Evolutionary conservation across 2,329 filamentous ascomycete species (phyloP).

Genomic region (Tolypocladium inflatum): DNA sequence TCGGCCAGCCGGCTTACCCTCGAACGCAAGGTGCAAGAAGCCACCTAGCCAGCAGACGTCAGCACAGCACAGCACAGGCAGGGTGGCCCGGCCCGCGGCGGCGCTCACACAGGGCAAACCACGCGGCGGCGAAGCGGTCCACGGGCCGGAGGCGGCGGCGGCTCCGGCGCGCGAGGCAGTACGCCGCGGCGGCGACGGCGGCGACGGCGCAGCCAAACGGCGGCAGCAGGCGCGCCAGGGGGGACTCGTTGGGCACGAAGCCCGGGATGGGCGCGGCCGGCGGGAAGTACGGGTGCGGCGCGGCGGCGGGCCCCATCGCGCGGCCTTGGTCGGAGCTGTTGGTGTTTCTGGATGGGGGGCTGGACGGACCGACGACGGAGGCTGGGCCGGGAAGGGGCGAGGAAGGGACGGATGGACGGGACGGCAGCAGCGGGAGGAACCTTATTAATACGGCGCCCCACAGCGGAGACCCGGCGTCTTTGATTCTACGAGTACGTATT

Average conservation of each 20-base stretch:
- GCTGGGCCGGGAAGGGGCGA: not conserved
- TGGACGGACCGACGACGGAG: not conserved
- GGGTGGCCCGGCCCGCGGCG: not conserved
- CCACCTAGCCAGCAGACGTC: slow-evolving; percentile 35
- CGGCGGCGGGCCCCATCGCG: not conserved
- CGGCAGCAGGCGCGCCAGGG: slow-evolving; percentile 27
- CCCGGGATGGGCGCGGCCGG: slow-evolving; percentile 28
- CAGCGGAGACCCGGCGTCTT: not conserved
- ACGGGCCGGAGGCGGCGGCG: slow-evolving; percentile 11
- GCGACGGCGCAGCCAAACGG: slow-evolving; percentile 24
- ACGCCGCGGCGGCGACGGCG: slow-evolving; percentile 22
- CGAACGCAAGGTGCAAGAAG: slow-evolving; percentile 71
- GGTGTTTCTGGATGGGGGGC: not conserved
- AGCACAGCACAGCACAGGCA: no score
- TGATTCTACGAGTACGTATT: no score
- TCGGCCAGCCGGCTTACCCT: slow-evolving; percentile 40
- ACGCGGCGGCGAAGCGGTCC: slow-evolving; percentile 36
- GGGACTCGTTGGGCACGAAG: slow-evolving; percentile 35
- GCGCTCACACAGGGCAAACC: slow-evolving; percentile 46
- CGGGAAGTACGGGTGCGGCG: slow-evolving; percentile 42
- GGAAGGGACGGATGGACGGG: not conserved
- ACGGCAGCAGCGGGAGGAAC: not conserved
- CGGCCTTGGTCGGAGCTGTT: no score
- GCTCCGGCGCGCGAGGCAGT: slow-evolving; percentile 14
- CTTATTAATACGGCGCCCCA: not conserved